Percentiles rank a stretch among this genome's conserved stretches.
Evolutionary conservation across 768 basidiomycete genomes (phyloP).

Genomic region (Mrakia frigida): DNA sequence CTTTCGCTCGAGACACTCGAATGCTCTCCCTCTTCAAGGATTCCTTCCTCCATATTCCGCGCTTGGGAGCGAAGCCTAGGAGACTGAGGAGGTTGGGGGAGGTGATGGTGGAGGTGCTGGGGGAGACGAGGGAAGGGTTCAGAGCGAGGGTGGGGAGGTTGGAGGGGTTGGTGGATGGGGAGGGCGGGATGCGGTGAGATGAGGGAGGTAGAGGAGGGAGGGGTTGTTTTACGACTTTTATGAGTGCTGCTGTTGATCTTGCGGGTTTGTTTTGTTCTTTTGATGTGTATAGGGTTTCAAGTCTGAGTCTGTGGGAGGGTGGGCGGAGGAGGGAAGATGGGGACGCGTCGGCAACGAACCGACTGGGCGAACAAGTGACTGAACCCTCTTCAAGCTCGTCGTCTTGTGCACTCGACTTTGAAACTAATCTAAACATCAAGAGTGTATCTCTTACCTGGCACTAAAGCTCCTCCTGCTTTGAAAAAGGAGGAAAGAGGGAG

Average conservation of each 20-base stretch:
- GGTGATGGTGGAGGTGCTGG: slow-evolving; percentile 59
- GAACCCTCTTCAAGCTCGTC: too few relatives aligned
- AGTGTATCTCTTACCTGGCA: too few relatives aligned
- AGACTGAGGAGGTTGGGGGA: slow-evolving; percentile 68
- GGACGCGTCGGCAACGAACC: too few relatives aligned
- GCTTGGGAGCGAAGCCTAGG: slow-evolving; percentile 50
- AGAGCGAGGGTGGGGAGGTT: slow-evolving; percentile 65
- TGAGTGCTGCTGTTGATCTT: not conserved
- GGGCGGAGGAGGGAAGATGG: too few relatives aligned
- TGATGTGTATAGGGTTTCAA: too few relatives aligned
- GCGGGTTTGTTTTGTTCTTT: too few relatives aligned
- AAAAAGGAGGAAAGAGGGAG: too few relatives aligned
- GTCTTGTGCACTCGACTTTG: too few relatives aligned
- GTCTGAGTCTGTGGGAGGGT: too few relatives aligned
- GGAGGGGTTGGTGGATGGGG: slow-evolving; percentile 55
- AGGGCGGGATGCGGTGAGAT: not conserved
- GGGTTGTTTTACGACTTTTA: not conserved
- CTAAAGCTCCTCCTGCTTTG: too few relatives aligned
- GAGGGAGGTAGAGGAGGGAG: not conserved
- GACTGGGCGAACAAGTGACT: too few relatives aligned
- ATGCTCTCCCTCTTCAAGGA: slow-evolving; percentile 45
- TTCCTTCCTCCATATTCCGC: slow-evolving; percentile 42
- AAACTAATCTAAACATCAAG: too few relatives aligned
- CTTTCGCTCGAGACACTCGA: slow-evolving; percentile 88
- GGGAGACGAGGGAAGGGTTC: slow-evolving; percentile 62